Evolutionary conservation across 129 eudicot genomes (phyloP).

Genomic region (Glebionis coronaria): DNA sequence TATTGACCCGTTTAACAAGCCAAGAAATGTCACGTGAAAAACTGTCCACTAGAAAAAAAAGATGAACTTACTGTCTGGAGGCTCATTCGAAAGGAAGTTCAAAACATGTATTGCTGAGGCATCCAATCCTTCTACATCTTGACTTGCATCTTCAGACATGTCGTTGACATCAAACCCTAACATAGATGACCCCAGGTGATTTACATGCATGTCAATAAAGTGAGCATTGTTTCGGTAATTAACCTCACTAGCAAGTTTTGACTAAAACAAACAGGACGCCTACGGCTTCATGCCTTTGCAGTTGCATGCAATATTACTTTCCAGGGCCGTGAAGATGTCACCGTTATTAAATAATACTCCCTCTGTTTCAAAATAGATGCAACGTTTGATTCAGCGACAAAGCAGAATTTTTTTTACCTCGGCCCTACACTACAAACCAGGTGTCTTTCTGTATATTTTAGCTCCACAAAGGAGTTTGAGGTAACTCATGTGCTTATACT

Average conservation of each 20-base stretch:
- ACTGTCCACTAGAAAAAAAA: background rate
- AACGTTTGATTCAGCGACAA: constrained; percentile 12
- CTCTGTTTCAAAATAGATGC: constrained; percentile 6
- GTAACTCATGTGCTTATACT: background rate
- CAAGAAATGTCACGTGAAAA: background rate
- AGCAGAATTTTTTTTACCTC: background rate
- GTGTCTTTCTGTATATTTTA: background rate
- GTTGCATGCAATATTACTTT: constrained; percentile 17
- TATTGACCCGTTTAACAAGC: too few relatives aligned
- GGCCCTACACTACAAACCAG: background rate
- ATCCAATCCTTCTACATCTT: constrained; percentile 73
- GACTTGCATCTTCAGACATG: constrained; percentile 58
- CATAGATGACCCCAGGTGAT: constrained; percentile 10
- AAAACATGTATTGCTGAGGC: constrained; percentile 66
- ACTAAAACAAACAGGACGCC: constrained; percentile 6
- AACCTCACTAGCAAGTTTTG: background rate
- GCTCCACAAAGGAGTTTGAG: background rate
- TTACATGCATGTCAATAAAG: background rate
- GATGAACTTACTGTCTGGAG: constrained; percentile 51
- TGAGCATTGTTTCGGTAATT: constrained; percentile 1
- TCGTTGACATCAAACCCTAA: constrained; percentile 72
- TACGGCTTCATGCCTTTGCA: constrained; percentile 14
- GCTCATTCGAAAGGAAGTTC: constrained; percentile 54
- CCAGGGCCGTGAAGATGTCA: constrained; percentile 4
- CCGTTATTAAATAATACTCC: constrained; percentile 3